Percentiles rank a stretch among this genome's conserved stretches.
Evolutionary conservation across 2,329 filamentous ascomycete species (phyloP).

Genomic region (Hymenoscyphus salicellus): DNA sequence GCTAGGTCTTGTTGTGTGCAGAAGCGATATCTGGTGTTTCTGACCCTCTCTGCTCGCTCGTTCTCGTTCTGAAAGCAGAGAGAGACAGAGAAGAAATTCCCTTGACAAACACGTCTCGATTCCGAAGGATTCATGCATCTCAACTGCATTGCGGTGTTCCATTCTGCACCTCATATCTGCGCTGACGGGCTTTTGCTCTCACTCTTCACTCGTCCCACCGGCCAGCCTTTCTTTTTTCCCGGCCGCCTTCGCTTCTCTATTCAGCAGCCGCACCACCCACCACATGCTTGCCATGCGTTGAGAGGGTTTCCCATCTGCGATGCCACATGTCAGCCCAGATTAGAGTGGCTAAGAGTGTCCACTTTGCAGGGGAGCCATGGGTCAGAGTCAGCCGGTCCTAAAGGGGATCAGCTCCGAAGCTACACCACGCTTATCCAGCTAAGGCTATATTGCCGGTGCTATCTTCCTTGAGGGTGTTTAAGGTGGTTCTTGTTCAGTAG

Average conservation of each 20-base stretch:
- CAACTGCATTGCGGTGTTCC: not conserved
- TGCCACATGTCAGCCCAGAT: constrained; percentile 1
- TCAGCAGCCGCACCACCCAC: constrained; percentile 1
- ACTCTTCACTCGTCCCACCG: not conserved
- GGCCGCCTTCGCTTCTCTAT: not conserved
- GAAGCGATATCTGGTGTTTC: not conserved
- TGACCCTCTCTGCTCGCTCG: not conserved
- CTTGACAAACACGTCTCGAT: not conserved
- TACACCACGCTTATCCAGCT: not conserved
- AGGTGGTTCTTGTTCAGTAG: too few relatives aligned
- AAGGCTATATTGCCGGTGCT: not conserved
- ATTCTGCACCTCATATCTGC: not conserved
- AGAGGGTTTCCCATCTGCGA: not conserved
- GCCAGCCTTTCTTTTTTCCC: not conserved
- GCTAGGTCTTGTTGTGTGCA: not conserved
- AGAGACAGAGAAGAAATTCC: not conserved
- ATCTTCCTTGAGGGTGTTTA: not conserved
- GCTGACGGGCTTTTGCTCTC: not conserved
- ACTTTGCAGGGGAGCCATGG: not conserved
- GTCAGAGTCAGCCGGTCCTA: not conserved
- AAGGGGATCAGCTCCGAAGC: not conserved
- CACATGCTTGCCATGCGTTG: constrained; percentile 1
- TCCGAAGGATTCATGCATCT: constrained; percentile 1
- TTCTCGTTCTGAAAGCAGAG: not conserved
- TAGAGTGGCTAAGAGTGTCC: not conserved